Percentiles rank a stretch among this genome's conserved stretches.
These are phyloP conservation scores for Oryza meridionalis DNA, from an alignment of 176 grass and related monocot species.

Conservation along the genomic window DNA sequence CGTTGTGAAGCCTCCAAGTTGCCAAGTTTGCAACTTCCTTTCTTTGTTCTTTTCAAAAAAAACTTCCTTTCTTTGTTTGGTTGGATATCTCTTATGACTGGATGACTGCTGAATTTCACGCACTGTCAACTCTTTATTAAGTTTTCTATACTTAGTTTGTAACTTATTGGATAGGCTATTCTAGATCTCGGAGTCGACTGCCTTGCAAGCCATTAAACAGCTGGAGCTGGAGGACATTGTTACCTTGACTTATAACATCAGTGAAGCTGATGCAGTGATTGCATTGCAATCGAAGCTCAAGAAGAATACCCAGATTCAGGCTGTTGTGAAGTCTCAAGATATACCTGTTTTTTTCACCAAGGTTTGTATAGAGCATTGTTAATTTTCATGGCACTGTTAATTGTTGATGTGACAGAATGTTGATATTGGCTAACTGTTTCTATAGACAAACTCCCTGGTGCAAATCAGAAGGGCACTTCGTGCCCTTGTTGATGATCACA, in stretches of 20 bases:
- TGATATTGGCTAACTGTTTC: constrained; percentile 1
- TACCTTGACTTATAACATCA: constrained; percentile 68
- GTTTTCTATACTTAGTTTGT: constrained; percentile 41
- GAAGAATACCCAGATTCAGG: constrained; percentile 86
- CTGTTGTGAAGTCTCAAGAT: constrained; percentile 57
- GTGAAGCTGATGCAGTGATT: constrained; percentile 80
- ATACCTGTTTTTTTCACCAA: constrained; percentile 83
- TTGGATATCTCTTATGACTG: background rate
- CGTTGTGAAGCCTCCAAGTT: background rate
- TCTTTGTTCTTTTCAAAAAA: background rate
- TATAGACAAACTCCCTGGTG: constrained; percentile 67
- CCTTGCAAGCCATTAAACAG: constrained; percentile 73
- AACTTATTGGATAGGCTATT: constrained; percentile 80
- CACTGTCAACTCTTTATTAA: background rate
- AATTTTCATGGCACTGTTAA: background rate
- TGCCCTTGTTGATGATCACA: constrained; percentile 58
- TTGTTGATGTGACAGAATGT: background rate
- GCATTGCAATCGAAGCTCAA: constrained; percentile 77
- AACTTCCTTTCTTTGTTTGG: background rate
- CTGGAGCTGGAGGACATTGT: constrained; percentile 68
- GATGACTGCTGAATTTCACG: background rate
- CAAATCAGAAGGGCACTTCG: constrained; percentile 72
- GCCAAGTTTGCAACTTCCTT: background rate
- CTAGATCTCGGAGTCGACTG: constrained; percentile 80
- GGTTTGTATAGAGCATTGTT: constrained; percentile 32